Evolutionary conservation across 2,329 filamentous ascomycete genomes (phyloP), one percentile per base, ranked within the genome.

Genomic region (Madurella fahalii): DNA sequence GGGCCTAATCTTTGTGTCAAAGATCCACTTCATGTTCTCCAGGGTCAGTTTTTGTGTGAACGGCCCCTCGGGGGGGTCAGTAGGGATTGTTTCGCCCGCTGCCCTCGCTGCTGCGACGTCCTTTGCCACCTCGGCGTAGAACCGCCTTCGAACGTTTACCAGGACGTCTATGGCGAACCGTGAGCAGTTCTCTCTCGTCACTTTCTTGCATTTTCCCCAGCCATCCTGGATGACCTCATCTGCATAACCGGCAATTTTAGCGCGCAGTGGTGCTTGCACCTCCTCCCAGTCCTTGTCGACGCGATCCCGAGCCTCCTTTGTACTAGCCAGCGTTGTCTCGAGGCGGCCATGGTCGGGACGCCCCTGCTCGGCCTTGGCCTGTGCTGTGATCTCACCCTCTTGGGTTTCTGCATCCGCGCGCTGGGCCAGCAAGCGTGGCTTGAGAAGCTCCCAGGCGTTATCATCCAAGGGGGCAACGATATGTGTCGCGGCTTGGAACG

Each of bases 1-100:
- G 20, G 83, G 82, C 64, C 84, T 89, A 66, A 94, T 78, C 67
- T 90, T 91, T 61, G 81, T 82, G 64, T 92, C 88, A 67, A 88
- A 92, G 31, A 92, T 75, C 83, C 86, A 93, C 69, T 88, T 92
- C 88, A 94, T 91, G 65, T 92, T 90, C 66, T 93, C 89, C 61
- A 94, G 72, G 1, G 85, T 87, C 50, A 93, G 74, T 65, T 79
- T 85, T 66, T 82, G 77, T 25, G 78, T 82, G 62, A 77, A 80
- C 7, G 81, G 76, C 0, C 77, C 80, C 58, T 78, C 72, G 2
- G 74, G 71, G 8, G 78, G 76, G 58, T 86, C 81, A 9, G 67
- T 52, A 30, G 69, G 63, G 4, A 75, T 74, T 52, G 73, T 59
- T 58, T 69, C 72, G 34, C 80, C 76, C 50, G 77, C 73, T 40